Percentiles rank a stretch among this genome's conserved stretches.
Evolutionary conservation across 139 green algal species (phyloP).

Genomic region (Chlorella sp.): DNA sequence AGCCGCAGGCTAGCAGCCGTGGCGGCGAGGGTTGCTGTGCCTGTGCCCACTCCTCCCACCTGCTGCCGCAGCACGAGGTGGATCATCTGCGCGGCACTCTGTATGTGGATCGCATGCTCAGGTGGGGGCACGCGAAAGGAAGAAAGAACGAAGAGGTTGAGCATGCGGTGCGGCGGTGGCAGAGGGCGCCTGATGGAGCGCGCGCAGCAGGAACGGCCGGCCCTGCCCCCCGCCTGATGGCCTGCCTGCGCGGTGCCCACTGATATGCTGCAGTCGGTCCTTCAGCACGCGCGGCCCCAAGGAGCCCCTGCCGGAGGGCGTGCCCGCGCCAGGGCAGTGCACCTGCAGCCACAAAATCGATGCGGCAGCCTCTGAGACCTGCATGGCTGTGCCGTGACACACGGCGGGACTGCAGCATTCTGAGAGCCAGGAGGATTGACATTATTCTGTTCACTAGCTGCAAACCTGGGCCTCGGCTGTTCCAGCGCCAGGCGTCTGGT

Average conservation of each 20-base stretch:
- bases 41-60: no score
- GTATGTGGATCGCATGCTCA: conserved; percentile 35
- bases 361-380: no score
- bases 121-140: no score
- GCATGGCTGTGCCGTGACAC: no score
- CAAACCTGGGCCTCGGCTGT: no score
- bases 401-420: no score
- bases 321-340: conserved; percentile 8
- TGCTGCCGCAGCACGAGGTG: conserved; percentile 32
- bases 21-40: no score
- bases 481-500: no score
- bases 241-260: background rate
- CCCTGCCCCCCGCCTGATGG: background rate
- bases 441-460: no score
- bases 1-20: no score
- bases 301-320: conserved; percentile 7
- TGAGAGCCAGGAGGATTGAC: no score
- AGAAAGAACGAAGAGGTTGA: conserved; percentile 1
- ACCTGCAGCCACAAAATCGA: conserved; percentile 16
- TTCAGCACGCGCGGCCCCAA: background rate
- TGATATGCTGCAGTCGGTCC: background rate
- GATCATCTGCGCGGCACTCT: conserved; percentile 18
- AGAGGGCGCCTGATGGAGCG: background rate
- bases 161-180: background rate
- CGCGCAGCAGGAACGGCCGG: no score